Conservation (phyloP, 148 eudicot genomes). For the Suaeda aralocaspica region DNA sequence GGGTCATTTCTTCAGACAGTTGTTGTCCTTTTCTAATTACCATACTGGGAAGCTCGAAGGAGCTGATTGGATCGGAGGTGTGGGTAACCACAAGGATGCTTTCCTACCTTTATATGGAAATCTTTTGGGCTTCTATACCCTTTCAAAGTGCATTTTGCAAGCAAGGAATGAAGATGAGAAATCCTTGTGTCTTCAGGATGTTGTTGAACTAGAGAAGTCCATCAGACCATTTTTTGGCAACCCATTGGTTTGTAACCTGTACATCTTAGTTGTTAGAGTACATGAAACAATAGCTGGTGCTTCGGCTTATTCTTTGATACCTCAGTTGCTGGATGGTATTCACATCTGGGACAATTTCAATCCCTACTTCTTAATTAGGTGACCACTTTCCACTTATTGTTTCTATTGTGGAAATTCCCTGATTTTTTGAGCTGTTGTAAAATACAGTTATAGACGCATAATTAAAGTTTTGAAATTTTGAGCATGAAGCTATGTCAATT, state of each 20-base stretch:
- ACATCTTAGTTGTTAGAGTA: conserved; percentile 38
- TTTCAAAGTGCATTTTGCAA: conserved; percentile 52
- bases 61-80: conserved; percentile 74
- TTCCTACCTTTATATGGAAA: conserved; percentile 82
- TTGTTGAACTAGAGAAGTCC: conserved; percentile 47
- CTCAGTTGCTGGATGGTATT: conserved; percentile 20
- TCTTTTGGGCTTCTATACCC: conserved; percentile 61
- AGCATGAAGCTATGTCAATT: not conserved
- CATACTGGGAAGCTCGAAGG: conserved; percentile 37
- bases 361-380: conserved; percentile 73
- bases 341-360: conserved; percentile 62
- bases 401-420: not conserved
- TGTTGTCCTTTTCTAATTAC: conserved; percentile 42
- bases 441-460: not conserved
- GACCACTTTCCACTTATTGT: conserved; percentile 1
- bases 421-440: not conserved
- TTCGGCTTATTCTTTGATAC: conserved; percentile 23
- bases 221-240: conserved; percentile 65
- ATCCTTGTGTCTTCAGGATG: conserved; percentile 35
- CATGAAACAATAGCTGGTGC: conserved; percentile 43
- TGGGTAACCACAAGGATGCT: conserved; percentile 90
- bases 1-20: conserved; percentile 44
- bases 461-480: not conserved
- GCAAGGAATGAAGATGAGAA: conserved; percentile 31
- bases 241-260: conserved; percentile 60